Evolutionary conservation across 2,329 filamentous ascomycete genomes (phyloP), one percentile per base, ranked within the genome.

Genomic region (Tolypocladium endophyticum): DNA sequence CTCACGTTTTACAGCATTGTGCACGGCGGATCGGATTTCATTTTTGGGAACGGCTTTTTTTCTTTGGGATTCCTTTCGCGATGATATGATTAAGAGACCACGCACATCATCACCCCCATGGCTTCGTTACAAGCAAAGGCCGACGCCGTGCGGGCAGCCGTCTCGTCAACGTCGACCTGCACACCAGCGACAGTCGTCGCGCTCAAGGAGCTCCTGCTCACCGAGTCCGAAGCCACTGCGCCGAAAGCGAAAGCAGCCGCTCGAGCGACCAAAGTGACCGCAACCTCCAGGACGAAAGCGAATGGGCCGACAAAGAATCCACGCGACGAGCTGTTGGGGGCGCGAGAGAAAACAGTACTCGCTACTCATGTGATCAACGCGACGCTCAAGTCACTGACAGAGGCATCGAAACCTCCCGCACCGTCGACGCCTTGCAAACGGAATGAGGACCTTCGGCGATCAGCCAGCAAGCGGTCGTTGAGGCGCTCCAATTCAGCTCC

Each of bases 341-440:
- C 65, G 64, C 77, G 73, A 65, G 87, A 90, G 60, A 84, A 81
- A 70, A 85, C 85, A 57, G 77, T 83, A 53, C 74, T 92, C 41
- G 88, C 89, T 16, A 90, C 88, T 0, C 83, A 91, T 62, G 78
- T 90, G 41, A 84, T 91, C 66, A 93, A 92, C 69, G 77, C 78
- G 8, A 80, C 86, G 1, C 77, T 92, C 45, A 91, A 89, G 67
- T 79, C 82, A 12, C 78, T 93, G 4, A 80, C 81, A n/a, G 85
- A 89, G 59, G 85, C 85, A 0, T 78, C 85, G 25, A 91, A 86
- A 69, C 72, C 76, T 2, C 62, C 73, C 4, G 64, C 71, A 1
- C 63, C 67, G 4, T 58, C 71, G 2, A 69, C 72, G 18, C 68
- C 73, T 9, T 65, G 66, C n/a, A 70, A 71, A 47, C 70, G 62